phyloP scores from a whole-genome alignment of 106 monocot species.

The Vanilla planifolia region DNA sequence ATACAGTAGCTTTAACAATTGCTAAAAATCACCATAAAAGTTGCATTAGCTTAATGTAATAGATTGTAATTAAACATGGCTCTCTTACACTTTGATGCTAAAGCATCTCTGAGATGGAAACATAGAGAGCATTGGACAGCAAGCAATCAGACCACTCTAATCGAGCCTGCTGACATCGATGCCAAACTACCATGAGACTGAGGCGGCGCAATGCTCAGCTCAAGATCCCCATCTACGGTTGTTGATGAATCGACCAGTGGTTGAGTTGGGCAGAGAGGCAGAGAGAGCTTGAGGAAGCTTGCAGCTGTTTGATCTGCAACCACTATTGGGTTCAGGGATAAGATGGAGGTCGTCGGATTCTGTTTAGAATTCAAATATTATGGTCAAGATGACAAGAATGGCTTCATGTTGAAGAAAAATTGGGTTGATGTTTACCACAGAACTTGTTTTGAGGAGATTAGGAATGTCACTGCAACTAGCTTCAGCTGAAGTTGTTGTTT shows the following conservation, averaged over 20 bases:
- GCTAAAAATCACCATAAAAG: too few relatives aligned
- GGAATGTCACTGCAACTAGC: background rate
- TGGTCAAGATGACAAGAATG: background rate
- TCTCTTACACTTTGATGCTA: background rate
- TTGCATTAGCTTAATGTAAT: background rate
- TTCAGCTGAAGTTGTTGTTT: background rate
- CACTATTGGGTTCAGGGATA: background rate
- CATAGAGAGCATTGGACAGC: too few relatives aligned
- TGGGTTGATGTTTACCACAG: background rate
- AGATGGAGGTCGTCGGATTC: background rate
- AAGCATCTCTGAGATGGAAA: background rate
- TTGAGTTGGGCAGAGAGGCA: background rate
- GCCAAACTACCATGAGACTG: conserved; percentile 2
- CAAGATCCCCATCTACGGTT: conserved; percentile 4
- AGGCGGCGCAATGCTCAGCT: conserved; percentile 29
- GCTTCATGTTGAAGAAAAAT: background rate
- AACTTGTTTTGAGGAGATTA: background rate
- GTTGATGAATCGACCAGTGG: background rate
- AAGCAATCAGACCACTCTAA: conserved; percentile 14
- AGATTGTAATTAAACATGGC: background rate
- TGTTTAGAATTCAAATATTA: background rate
- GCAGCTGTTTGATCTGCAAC: background rate
- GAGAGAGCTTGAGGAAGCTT: conserved; percentile 8
- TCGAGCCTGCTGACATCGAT: background rate
- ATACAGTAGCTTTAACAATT: too few relatives aligned